Percentiles rank a stretch among this genome's conserved stretches.
These are phyloP conservation scores for Kodamaea neixiangensis DNA, from an alignment of 805 yeast species.

Conservation along the genomic window DNA sequence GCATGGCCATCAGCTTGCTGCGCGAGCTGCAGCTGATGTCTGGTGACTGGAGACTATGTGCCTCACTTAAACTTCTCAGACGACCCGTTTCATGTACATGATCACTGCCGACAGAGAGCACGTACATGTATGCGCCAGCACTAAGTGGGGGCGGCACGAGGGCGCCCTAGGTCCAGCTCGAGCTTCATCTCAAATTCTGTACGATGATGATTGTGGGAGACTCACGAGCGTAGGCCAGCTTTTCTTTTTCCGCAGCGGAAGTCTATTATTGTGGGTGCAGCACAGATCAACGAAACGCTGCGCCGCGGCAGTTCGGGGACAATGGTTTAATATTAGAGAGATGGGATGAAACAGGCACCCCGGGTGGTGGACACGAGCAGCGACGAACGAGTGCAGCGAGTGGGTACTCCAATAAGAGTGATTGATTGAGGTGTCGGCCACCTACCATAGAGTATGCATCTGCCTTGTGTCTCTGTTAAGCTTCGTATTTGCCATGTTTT, in stretches of 20 bases:
- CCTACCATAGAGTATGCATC: too few species aligned
- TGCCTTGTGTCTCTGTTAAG: too few species aligned
- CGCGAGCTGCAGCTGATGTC: too few species aligned
- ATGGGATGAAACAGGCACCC: too few species aligned
- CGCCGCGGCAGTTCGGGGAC: not conserved
- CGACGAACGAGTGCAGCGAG: too few species aligned
- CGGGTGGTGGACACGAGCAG: too few species aligned
- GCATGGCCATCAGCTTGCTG: too few species aligned
- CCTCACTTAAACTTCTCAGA: too few species aligned
- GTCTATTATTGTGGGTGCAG: constrained; percentile 4
- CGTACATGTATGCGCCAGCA: not conserved
- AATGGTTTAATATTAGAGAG: not conserved
- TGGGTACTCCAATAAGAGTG: too few species aligned
- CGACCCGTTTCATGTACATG: not conserved
- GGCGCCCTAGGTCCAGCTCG: not conserved
- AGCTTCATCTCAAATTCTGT: not conserved
- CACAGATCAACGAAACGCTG: constrained; percentile 4
- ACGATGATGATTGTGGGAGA: not conserved
- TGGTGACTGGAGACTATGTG: too few species aligned
- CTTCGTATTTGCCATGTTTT: too few species aligned
- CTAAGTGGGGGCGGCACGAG: not conserved
- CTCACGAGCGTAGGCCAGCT: not conserved
- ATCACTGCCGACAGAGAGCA: not conserved
- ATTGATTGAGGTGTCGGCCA: too few species aligned
- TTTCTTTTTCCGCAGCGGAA: constrained; percentile 5